These are phyloP conservation scores for Talaromyces sp. DNA, from an alignment of 2,329 filamentous ascomycete species.

Conservation along the genomic window DNA sequence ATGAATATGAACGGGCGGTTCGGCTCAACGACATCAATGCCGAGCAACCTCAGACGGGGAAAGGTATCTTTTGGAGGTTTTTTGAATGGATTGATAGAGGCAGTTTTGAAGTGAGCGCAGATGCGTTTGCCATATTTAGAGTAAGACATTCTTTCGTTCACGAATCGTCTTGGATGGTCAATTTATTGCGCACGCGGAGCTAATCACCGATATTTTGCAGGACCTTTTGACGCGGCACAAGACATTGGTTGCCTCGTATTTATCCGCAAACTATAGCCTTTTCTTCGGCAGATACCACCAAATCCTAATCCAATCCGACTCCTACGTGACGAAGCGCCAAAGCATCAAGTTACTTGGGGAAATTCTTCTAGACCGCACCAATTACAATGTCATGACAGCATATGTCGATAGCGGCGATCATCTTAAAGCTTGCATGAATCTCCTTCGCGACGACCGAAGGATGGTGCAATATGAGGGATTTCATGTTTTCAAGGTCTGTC, in stretches of 20 bases:
- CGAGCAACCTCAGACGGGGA: conserved; percentile 67
- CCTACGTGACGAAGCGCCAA: conserved; percentile 96
- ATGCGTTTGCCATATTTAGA: conserved; percentile 95
- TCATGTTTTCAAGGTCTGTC: conserved; percentile 82
- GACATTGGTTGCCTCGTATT: conserved; percentile 77
- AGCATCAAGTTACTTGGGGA: conserved; percentile 96
- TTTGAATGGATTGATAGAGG: conserved; percentile 97
- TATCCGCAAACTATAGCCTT: conserved; percentile 81
- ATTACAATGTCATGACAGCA: conserved; percentile 96
- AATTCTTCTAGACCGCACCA: conserved; percentile 86
- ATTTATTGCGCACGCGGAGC: background rate
- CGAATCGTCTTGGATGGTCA: background rate
- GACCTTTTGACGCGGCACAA: conserved; percentile 95
- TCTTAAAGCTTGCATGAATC: conserved; percentile 96
- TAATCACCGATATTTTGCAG: conserved; percentile 42
- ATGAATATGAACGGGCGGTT: conserved; percentile 66
- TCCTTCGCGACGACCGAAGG: conserved; percentile 88
- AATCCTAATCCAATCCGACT: conserved; percentile 81
- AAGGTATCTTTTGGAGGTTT: conserved; percentile 92
- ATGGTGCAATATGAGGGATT: conserved; percentile 99
- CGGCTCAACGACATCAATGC: conserved; percentile 73
- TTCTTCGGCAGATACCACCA: conserved; percentile 92
- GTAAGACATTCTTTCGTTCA: conserved; percentile 51
- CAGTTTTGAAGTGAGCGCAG: conserved; percentile 92
- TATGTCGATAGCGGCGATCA: conserved; percentile 95